Percentiles rank a stretch among this genome's conserved stretches.
Conservation (phyloP, 2,329 filamentous ascomycete species). For the Fusarium zealandicum region DNA sequence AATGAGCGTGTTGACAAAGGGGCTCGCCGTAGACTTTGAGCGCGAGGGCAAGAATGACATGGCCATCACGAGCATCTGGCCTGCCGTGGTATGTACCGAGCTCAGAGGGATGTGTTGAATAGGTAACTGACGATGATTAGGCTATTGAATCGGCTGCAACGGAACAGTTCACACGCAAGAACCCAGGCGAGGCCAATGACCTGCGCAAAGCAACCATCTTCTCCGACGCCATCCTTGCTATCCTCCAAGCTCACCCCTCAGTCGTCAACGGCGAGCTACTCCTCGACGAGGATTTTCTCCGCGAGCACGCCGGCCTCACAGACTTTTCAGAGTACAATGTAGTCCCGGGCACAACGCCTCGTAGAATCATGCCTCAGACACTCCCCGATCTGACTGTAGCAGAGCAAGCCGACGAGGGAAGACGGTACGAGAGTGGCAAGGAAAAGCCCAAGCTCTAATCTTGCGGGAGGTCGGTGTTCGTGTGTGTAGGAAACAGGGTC, state of each 20-base stretch:
- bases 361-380: conserved; percentile 78
- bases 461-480: conserved; percentile 6
- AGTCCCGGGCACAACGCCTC: conserved; percentile 67
- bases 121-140: conserved; percentile 23
- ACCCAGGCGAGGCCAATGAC: conserved; percentile 60
- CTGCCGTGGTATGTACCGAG: conserved; percentile 66
- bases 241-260: conserved; percentile 66
- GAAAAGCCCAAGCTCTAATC: conserved; percentile 50
- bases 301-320: conserved; percentile 65
- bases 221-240: conserved; percentile 78
- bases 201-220: conserved; percentile 77
- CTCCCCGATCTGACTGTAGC: conserved; percentile 75
- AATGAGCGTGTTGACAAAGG: conserved; percentile 84
- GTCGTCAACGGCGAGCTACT: conserved; percentile 75
- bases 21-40: conserved; percentile 81
- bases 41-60: conserved; percentile 70
- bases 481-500: conserved; percentile 13
- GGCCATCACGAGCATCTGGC: conserved; percentile 85
- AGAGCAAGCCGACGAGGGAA: conserved; percentile 83
- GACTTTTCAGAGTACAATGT: conserved; percentile 79
- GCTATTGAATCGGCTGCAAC: conserved; percentile 81
- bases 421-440: conserved; percentile 69
- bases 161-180: conserved; percentile 54
- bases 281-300: conserved; percentile 83
- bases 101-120: background rate